Evolutionary conservation across 2,329 filamentous ascomycete species (phyloP).

Genomic region (Zasmidium citrigriseum): DNA sequence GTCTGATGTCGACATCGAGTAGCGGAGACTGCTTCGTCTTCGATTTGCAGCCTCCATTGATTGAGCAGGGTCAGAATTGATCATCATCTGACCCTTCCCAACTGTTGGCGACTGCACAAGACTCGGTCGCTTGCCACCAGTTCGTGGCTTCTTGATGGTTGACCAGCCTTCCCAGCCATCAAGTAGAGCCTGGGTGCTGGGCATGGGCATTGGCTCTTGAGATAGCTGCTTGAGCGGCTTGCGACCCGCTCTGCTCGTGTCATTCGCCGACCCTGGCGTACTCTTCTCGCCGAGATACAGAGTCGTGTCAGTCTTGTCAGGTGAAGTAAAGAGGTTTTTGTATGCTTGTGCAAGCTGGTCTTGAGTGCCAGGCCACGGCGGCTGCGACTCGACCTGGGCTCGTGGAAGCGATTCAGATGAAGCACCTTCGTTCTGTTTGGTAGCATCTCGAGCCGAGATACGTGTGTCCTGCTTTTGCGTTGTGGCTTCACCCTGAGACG

Average conservation of each 20-base stretch:
- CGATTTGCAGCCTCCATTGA: constrained; percentile 3
- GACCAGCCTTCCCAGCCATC: constrained; percentile 43
- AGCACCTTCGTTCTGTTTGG: too few species aligned
- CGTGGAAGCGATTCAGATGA: not conserved
- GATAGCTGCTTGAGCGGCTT: constrained; percentile 22
- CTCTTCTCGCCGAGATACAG: constrained; percentile 13
- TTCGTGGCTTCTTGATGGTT: constrained; percentile 42
- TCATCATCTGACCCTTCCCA: constrained; percentile 4
- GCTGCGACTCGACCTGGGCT: not conserved
- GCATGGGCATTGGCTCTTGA: constrained; percentile 25
- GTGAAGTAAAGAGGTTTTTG: constrained; percentile 31
- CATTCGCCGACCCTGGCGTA: constrained; percentile 33
- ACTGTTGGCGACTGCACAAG: constrained; percentile 18
- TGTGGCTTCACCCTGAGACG: constrained; percentile 16
- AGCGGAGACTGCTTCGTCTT: constrained; percentile 29
- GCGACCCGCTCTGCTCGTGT: constrained; percentile 26
- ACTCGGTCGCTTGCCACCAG: constrained; percentile 11
- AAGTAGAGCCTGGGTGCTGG: constrained; percentile 49
- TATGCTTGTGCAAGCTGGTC: constrained; percentile 32
- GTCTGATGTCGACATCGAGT: constrained; percentile 21
- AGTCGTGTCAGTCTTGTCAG: constrained; percentile 21
- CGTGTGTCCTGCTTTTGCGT: not conserved
- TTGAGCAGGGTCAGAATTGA: constrained; percentile 4
- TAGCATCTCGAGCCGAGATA: not conserved
- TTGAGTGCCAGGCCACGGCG: constrained; percentile 31